A percentile compares a stretch with the other conserved stretches of the same genome.
Conservation (phyloP, 768 basidiomycete species). For the Mrakia gelida region DNA sequence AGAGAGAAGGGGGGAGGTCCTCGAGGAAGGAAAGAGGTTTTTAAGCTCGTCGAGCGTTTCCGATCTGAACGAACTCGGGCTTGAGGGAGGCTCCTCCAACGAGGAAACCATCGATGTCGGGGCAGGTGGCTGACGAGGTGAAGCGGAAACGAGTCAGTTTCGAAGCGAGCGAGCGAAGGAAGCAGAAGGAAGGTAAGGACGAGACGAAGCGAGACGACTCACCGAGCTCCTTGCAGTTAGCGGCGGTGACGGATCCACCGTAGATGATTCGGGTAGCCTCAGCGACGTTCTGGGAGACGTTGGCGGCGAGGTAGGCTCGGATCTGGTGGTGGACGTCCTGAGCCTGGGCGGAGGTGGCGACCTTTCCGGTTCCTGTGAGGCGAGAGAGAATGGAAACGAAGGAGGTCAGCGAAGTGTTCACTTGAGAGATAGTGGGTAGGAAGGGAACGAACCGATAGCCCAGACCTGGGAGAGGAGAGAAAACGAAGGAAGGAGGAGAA, state of each 20-base stretch:
- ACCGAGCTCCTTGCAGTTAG: slow-evolving; percentile 84
- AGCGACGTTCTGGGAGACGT: slow-evolving; percentile 66
- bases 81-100: slow-evolving; percentile 97
- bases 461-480: background rate
- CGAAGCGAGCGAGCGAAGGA: background rate
- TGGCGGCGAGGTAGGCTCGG: slow-evolving; percentile 63
- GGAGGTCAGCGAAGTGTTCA: background rate
- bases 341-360: slow-evolving; percentile 77
- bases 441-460: background rate
- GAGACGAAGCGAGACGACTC: slow-evolving; percentile 41
- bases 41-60: slow-evolving; percentile 29
- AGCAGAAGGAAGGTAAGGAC: background rate
- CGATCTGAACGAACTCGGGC: slow-evolving; percentile 56
- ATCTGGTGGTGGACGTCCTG: slow-evolving; percentile 85
- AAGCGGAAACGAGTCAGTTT: no score
- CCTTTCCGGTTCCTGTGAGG: slow-evolving; percentile 98
- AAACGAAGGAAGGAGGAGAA: background rate
- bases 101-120: slow-evolving; percentile 94
- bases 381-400: slow-evolving; percentile 56
- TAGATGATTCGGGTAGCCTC: slow-evolving; percentile 81
- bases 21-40: no score
- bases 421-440: background rate
- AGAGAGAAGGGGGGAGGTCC: no score
- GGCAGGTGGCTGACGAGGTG: slow-evolving; percentile 50
- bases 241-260: slow-evolving; percentile 87